Base-by-base conservation (phyloP, 1,284 basidiomycete species). In the Leccinum pseudoinsigne region DNA sequence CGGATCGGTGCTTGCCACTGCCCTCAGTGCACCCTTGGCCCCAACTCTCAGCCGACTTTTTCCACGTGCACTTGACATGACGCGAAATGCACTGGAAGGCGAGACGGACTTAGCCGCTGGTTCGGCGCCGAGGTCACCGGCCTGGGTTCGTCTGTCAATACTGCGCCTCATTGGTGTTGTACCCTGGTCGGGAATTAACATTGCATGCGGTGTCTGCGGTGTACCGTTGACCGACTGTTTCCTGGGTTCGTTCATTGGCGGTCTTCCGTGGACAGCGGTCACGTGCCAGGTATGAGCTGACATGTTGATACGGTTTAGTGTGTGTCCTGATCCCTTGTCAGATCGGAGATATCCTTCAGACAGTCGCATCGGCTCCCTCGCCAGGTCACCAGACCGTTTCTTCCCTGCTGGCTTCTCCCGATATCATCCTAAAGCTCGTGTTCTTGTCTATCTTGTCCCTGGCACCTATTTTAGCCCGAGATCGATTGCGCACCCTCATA, bases 131-230 rank as follows among this genome's bases (percentile, higher is more conserved):
- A 82, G 76, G 66, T 86, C 89, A 4, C 82, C 89, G 8, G 82
- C 90, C 2, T 96, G 94, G 94, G 87, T 94, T 40, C 86, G 93
- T 38, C 79, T 96, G 57, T 88, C 92, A 5, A 84, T 95, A 64
- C 85, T 97, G 68, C 87, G 94, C 54, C 86, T 95, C 59, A 86
- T 95, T 72, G 94, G 94, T 28, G 86, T 97, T 60, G 93, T 97
- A 9, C 94, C 94, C 5, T 97, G 94, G 94, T 93, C 92, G 60
- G 94, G 93, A 61, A 94, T 97, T 80, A 97, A 97, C 74, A 91
- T 97, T 63, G 94, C 94, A 36, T 95, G 91, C 74, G 94, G 94
- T 56, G 92, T 95, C 16, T 93, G 92, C 69, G 89, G 91, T 38
- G 93, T 97, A 26, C 79, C 86, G 6, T 72, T 92, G 57, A 72